Evolutionary conservation across 176 grass and related monocot genomes (phyloP).

Genomic region (Avena eriantha): DNA sequence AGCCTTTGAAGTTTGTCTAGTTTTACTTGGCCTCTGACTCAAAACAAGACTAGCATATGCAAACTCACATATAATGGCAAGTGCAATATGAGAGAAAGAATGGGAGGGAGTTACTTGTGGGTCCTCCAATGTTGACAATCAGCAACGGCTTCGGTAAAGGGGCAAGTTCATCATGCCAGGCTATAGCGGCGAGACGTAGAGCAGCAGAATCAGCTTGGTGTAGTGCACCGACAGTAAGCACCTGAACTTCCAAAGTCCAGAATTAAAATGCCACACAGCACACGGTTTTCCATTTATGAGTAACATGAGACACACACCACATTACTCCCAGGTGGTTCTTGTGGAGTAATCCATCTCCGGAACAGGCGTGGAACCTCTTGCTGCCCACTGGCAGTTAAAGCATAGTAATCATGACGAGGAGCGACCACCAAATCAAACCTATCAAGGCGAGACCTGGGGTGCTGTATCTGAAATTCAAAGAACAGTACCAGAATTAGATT

Average conservation of each 20-base stretch:
- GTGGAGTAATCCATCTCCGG: slow-evolving; percentile 80
- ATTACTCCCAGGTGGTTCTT: slow-evolving; percentile 75
- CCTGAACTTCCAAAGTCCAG: slow-evolving; percentile 54
- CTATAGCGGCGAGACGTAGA: slow-evolving; percentile 74
- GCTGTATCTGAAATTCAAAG: slow-evolving; percentile 76
- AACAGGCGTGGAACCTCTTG: slow-evolving; percentile 72
- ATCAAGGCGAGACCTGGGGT: slow-evolving; percentile 76
- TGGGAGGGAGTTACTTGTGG: slow-evolving; percentile 59
- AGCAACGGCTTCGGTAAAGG: slow-evolving; percentile 89
- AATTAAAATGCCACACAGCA: slow-evolving; percentile 31
- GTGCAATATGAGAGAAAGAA: neutral
- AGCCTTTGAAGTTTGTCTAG: neutral
- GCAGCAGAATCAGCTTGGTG: slow-evolving; percentile 90
- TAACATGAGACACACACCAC: slow-evolving; percentile 59
- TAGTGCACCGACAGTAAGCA: slow-evolving; percentile 78
- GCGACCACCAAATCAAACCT: slow-evolving; percentile 94
- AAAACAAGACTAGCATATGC: slow-evolving; percentile 21
- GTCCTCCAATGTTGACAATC: slow-evolving; percentile 81
- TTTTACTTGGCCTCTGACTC: slow-evolving; percentile 5
- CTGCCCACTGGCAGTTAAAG: slow-evolving; percentile 77
- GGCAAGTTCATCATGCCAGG: slow-evolving; percentile 90
- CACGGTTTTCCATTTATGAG: neutral
- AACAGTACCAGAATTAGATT: slow-evolving; percentile 25
- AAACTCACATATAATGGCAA: neutral
- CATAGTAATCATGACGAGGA: slow-evolving; percentile 92